These are phyloP conservation scores for Diddensiella santjacobensis DNA, from an alignment of 805 yeast species.

Conservation along the genomic window DNA sequence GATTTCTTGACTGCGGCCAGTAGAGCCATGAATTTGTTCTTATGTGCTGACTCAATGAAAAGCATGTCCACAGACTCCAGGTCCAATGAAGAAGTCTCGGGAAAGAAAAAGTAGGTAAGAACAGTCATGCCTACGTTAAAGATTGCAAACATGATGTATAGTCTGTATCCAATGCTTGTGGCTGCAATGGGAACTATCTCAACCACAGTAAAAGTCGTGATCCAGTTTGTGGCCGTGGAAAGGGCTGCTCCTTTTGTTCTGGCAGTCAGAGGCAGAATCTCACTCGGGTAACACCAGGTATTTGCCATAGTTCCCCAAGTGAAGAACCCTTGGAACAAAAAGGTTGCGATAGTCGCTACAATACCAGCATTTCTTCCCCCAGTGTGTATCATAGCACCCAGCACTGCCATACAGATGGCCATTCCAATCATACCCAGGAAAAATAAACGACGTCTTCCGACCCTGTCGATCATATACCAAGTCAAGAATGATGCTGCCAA, in stretches of 20 bases:
- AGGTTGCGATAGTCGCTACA: constrained; percentile 8
- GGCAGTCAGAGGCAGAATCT: constrained; percentile 56
- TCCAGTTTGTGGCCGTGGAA: constrained; percentile 64
- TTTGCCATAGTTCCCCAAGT: constrained; percentile 43
- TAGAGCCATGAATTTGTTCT: background rate
- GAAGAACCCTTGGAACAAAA: constrained; percentile 41
- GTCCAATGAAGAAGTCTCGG: constrained; percentile 46
- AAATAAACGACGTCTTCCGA: constrained; percentile 63
- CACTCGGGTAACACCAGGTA: constrained; percentile 63
- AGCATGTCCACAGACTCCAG: constrained; percentile 43
- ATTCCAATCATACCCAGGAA: constrained; percentile 47
- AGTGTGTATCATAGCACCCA: background rate
- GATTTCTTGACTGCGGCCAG: background rate
- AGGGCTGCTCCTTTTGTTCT: constrained; percentile 66
- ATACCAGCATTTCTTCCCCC: constrained; percentile 7
- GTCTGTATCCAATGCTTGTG: constrained; percentile 40
- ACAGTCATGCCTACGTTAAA: constrained; percentile 38
- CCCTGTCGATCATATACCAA: constrained; percentile 10
- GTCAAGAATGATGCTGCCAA: constrained; percentile 10
- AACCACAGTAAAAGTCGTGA: constrained; percentile 37
- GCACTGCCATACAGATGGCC: constrained; percentile 31
- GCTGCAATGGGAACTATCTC: constrained; percentile 42
- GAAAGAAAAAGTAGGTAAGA: constrained; percentile 39
- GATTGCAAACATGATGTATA: constrained; percentile 35
- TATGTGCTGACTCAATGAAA: constrained; percentile 13